Evolutionary conservation across 345 rosid species (phyloP), one percentile per base, ranked within the genome.

Genomic region (Citrus mangshanensis): DNA sequence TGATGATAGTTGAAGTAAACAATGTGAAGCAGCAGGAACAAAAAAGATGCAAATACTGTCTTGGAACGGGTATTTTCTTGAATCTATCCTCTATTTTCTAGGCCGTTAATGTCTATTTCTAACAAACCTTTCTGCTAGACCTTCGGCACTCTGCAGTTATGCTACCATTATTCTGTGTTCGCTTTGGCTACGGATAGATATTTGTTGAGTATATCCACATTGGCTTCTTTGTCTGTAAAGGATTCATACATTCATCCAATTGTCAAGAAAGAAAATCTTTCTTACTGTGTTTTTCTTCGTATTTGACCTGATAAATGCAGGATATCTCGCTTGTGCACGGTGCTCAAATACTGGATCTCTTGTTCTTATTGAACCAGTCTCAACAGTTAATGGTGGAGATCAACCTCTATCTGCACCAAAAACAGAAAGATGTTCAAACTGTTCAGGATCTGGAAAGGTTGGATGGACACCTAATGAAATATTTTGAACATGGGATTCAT

Each of bases 371-470:
- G 93, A 93, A 83, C 93, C 93, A 38, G 88, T 93, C 78, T 88
- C 96, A 22, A 82, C 95, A 64, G 73, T 86, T 77, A 79, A 68
- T 81, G 82, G 88, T 9, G 86, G 87, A 38, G 87, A 81, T 72
- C 90, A 73, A 70, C 93, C 92, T 74, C 84, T 83, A 4, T 87
- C 91, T 66, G 70, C 84, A 22, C 92, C 99, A 2, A 87, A 86
- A 84, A 87, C 96, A 6, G 92, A 92, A 89, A 90, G 99, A 90
- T 95, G 99, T 82, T 83, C 97, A 32, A 93, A 93, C 82, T 95
- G 99, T 85, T 93, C 97, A 9, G 99, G 98, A 77, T 84, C 99
- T 25, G 98, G 99, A 84, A 95, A 95, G 97, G 98, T 95, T 32
- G 27, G 73, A 10, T 32, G 27, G 73, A 10, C 81, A 19, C 73